Percentiles rank a stretch among this genome's conserved stretches.
Conservation (phyloP, 768 basidiomycete species). For the Calocybe indica region DNA sequence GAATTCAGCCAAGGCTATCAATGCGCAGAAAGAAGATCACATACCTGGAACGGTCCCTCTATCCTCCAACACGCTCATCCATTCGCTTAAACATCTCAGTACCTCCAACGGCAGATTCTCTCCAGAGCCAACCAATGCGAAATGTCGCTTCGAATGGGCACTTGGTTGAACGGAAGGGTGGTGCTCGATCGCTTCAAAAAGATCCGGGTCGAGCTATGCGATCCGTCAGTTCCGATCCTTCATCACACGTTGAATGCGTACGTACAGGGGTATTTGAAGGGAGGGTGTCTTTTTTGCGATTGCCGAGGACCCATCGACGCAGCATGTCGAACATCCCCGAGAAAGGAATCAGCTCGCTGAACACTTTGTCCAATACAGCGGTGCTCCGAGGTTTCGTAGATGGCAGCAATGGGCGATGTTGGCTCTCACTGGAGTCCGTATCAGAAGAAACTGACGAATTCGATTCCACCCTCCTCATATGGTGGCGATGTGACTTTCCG, state of each 20-base stretch:
- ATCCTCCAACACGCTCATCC: conserved; percentile 53
- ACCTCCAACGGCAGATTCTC: conserved; percentile 57
- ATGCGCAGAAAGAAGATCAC: conserved; percentile 6
- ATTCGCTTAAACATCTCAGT: conserved; percentile 48
- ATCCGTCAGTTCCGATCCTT: too few relatives aligned
- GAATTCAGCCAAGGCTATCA: neutral
- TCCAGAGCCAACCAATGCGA: conserved; percentile 33
- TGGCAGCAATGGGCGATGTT: conserved; percentile 33
- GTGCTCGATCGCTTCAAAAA: too few relatives aligned
- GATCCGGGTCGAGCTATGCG: too few relatives aligned
- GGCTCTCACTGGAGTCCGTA: conserved; percentile 16
- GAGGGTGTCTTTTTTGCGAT: conserved; percentile 13
- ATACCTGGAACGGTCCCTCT: conserved; percentile 51
- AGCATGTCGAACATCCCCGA: conserved; percentile 21
- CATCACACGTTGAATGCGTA: neutral
- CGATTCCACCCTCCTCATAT: conserved; percentile 9
- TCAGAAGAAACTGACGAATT: conserved; percentile 11
- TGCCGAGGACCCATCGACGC: conserved; percentile 12
- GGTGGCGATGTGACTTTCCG: conserved; percentile 3
- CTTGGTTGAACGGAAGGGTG: conserved; percentile 28
- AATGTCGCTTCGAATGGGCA: conserved; percentile 26
- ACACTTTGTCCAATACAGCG: conserved; percentile 22
- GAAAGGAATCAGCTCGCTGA: conserved; percentile 35
- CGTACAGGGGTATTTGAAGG: conserved; percentile 8
- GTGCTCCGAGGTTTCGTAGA: conserved; percentile 21